A percentile compares a stretch with the other conserved stretches of the same genome.
Conservation (phyloP, 306 rosid genomes). For the Psophocarpus tetragonolobus region DNA sequence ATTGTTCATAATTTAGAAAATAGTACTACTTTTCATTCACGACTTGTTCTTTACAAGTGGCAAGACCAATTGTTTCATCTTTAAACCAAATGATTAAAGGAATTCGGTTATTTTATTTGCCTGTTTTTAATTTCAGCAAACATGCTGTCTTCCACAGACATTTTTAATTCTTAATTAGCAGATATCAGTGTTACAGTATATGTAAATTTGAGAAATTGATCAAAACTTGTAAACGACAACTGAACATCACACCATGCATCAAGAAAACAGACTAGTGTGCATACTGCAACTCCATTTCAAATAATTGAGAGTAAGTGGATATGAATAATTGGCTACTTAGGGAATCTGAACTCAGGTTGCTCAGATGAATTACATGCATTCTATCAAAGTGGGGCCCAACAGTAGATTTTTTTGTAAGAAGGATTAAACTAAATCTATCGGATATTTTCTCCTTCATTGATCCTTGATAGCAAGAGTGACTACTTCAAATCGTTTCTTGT, state of each 20-base stretch:
- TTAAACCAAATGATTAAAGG: constrained; percentile 1
- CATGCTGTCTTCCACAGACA: not conserved
- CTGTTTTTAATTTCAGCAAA: not conserved
- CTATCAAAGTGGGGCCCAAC: constrained; percentile 33
- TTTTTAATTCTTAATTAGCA: not conserved
- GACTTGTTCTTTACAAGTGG: not conserved
- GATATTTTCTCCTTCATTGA: not conserved
- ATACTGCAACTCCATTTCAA: constrained; percentile 12
- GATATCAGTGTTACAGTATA: not conserved
- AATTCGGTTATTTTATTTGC: not conserved
- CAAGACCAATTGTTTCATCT: constrained; percentile 16
- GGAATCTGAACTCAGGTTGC: constrained; percentile 34
- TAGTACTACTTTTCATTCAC: not conserved
- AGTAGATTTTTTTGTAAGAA: constrained; percentile 5
- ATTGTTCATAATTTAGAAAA: constrained; percentile 5
- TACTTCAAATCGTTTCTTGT: too few relatives aligned
- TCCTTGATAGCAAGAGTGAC: not conserved
- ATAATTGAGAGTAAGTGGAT: constrained; percentile 32
- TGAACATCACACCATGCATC: not conserved
- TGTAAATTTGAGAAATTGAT: not conserved
- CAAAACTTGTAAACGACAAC: constrained; percentile 6
- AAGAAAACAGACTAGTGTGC: constrained; percentile 6
- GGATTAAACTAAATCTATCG: constrained; percentile 3
- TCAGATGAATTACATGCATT: constrained; percentile 38
- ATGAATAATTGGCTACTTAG: constrained; percentile 13